Conservation (phyloP, 768 basidiomycete genomes). For the Calocera viscosa region DNA sequence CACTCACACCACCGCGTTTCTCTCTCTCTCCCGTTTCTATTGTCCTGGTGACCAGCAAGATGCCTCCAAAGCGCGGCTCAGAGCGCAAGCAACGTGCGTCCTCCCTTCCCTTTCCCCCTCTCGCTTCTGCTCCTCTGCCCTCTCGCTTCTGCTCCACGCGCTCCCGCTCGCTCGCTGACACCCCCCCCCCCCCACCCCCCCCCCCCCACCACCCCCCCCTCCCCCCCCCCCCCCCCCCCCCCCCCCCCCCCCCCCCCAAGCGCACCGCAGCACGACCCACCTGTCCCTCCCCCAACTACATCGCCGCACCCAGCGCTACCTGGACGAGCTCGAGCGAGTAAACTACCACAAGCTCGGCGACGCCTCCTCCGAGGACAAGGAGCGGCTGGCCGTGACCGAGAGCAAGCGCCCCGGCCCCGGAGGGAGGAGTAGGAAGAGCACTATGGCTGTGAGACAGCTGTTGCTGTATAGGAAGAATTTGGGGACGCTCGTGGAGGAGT, state of each 20-base stretch:
- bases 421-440: conserved; percentile 62
- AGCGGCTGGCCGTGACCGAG: background rate
- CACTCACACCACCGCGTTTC: too few species aligned
- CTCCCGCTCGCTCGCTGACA: too few species aligned
- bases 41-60: background rate
- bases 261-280: background rate
- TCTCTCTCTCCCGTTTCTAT: too few species aligned
- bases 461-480: conserved; percentile 75
- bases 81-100: background rate
- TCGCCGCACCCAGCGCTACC: background rate
- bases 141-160: too few species aligned
- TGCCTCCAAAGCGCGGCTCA: background rate
- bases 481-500: conserved; percentile 60
- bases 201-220: too few species aligned
- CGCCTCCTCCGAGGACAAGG: background rate
- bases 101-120: background rate
- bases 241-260: background rate
- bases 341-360: background rate
- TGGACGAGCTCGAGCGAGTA: conserved; percentile 1
- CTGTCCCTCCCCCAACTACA: background rate
- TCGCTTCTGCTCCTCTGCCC: background rate
- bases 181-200: too few species aligned
- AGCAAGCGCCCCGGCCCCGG: conserved; percentile 19
- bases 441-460: conserved; percentile 66
- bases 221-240: too few species aligned